Conservation (phyloP, 2,329 filamentous ascomycete genomes). For the Fusarium abutilonis region DNA sequence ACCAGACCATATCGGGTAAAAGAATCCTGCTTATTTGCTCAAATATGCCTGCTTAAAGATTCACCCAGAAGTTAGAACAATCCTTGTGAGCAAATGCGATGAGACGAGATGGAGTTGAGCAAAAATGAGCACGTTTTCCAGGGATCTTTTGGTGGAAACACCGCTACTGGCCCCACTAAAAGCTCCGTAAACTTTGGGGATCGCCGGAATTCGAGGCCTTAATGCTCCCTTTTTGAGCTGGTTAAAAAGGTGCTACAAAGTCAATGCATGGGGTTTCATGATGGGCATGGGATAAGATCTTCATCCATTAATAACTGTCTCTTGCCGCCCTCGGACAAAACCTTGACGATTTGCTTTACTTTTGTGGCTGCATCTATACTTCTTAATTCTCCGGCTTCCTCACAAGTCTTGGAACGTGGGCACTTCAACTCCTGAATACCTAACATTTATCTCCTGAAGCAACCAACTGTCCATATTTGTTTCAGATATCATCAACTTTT, state of each 20-base stretch:
- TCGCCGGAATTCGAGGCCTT: constrained; percentile 17
- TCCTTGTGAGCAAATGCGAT: constrained; percentile 10
- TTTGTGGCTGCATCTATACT: constrained; percentile 2
- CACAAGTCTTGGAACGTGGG: constrained; percentile 30
- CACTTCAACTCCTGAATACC: constrained; percentile 21
- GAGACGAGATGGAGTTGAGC: constrained; percentile 44
- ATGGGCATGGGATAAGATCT: constrained; percentile 14
- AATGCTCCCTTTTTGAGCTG: constrained; percentile 3
- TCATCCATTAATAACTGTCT: constrained; percentile 20
- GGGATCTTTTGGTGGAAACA: constrained; percentile 32
- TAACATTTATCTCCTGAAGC: constrained; percentile 14
- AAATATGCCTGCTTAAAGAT: constrained; percentile 18
- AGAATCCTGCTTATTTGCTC: constrained; percentile 41
- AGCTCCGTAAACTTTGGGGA: constrained; percentile 17
- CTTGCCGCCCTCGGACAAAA: constrained; percentile 8
- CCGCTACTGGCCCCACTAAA: constrained; percentile 9
- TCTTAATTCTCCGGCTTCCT: constrained; percentile 26
- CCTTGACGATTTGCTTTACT: constrained; percentile 1
- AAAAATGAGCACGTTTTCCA: constrained; percentile 53
- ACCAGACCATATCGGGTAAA: constrained; percentile 37
- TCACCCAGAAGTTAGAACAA: constrained; percentile 2
- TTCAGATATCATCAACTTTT: background rate
- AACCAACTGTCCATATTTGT: constrained; percentile 2
- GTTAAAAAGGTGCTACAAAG: background rate
- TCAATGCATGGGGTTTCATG: constrained; percentile 1